Evolutionary conservation across 1,139 yeast species (phyloP).

Genomic region (Candida anutae): DNA sequence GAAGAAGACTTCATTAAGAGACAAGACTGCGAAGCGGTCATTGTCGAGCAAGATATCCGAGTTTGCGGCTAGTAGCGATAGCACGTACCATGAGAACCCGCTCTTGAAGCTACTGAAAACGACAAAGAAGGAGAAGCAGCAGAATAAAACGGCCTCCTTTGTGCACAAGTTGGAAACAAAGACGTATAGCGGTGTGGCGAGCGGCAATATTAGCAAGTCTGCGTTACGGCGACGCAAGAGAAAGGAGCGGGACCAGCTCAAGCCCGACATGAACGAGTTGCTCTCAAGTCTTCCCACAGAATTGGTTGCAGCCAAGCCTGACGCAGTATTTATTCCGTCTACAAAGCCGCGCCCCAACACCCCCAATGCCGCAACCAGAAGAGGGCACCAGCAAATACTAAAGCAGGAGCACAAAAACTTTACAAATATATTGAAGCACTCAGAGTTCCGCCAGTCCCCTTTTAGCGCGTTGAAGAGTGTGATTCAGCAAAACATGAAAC

Average conservation of each 20-base stretch:
- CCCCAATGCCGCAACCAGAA: constrained; percentile 52
- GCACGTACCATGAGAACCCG: constrained; percentile 37
- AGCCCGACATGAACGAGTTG: constrained; percentile 60
- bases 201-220: constrained; percentile 51
- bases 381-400: constrained; percentile 50
- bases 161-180: constrained; percentile 20
- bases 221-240: constrained; percentile 59
- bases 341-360: constrained; percentile 32
- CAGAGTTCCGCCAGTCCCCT: constrained; percentile 46
- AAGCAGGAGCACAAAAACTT: constrained; percentile 50
- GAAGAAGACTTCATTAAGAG: constrained; percentile 31
- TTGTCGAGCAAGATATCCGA: constrained; percentile 21
- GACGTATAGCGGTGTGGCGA: constrained; percentile 25
- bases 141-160: constrained; percentile 23
- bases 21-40: constrained; percentile 20
- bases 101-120: constrained; percentile 46
- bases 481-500: constrained; percentile 5
- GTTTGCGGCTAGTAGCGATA: constrained; percentile 14
- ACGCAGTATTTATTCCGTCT: constrained; percentile 10
- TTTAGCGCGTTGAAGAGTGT: constrained; percentile 51
- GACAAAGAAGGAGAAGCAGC: constrained; percentile 48
- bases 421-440: constrained; percentile 43
- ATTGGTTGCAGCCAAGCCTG: constrained; percentile 5
- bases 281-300: constrained; percentile 32
- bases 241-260: constrained; percentile 52